These are phyloP conservation scores for Colletotrichum filicis DNA, from an alignment of 2,329 filamentous ascomycete species.

Conservation along the genomic window DNA sequence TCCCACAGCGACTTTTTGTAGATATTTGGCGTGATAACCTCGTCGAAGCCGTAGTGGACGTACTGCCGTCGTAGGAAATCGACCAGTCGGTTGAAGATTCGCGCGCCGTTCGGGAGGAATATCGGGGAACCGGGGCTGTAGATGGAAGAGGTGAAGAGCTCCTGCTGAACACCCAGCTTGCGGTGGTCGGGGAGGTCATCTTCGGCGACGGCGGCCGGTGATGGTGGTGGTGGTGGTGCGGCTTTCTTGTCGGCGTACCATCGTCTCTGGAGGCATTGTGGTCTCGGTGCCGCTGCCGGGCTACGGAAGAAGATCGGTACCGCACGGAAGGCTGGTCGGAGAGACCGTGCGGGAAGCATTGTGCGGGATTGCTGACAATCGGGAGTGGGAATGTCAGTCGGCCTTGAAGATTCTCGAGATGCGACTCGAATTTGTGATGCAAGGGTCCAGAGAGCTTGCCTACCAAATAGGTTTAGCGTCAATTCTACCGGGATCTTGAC, in stretches of 20 bases:
- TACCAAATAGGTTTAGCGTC: conserved; percentile 17
- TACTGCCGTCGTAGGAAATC: conserved; percentile 87
- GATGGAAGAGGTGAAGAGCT: conserved; percentile 81
- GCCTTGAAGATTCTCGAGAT: not conserved
- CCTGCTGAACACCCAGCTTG: conserved; percentile 71
- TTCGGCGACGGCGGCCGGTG: not conserved
- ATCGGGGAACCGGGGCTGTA: conserved; percentile 90
- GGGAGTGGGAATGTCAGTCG: conserved; percentile 19
- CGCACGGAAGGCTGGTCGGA: conserved; percentile 33
- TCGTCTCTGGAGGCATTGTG: not conserved
- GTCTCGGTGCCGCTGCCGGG: not conserved
- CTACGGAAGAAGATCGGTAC: conserved; percentile 2
- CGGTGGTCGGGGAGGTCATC: conserved; percentile 64
- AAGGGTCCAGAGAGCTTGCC: conserved; percentile 22
- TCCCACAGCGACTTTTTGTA: conserved; percentile 92
- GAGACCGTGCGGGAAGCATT: conserved; percentile 41
- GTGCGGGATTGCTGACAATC: conserved; percentile 29
- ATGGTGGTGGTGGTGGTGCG: not conserved
- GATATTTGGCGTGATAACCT: conserved; percentile 90
- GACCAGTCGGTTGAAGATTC: conserved; percentile 85
- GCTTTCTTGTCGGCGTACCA: conserved; percentile 30
- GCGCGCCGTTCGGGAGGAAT: conserved; percentile 83
- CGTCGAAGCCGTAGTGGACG: conserved; percentile 84
- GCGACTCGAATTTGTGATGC: conserved; percentile 17
- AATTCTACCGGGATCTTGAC: not conserved